Percentiles rank a stretch among this genome's conserved stretches.
These are phyloP conservation scores for Pseudopediastrum boryanum DNA, from an alignment of 139 green algal species.

Conservation along the genomic window DNA sequence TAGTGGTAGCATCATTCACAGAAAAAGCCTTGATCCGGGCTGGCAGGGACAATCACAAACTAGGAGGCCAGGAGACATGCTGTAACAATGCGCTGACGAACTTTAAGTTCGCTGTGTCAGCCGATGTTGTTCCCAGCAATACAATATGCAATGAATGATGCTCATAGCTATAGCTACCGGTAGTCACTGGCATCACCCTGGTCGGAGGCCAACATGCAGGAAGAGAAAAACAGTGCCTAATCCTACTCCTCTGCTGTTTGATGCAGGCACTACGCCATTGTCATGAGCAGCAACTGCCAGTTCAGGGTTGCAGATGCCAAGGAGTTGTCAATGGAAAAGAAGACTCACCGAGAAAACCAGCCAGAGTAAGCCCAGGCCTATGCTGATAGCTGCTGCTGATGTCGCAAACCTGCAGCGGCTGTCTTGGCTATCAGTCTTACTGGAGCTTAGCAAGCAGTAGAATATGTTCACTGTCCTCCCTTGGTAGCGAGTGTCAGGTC, in stretches of 20 bases:
- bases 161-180: too few species aligned
- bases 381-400: constrained; percentile 3
- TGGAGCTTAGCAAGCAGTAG: constrained; percentile 23
- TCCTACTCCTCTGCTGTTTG: background rate
- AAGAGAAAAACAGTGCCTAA: background rate
- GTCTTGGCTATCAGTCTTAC: background rate
- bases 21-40: too few species aligned
- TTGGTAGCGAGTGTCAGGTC: background rate
- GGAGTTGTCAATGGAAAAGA: background rate
- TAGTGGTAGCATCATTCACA: too few species aligned
- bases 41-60: too few species aligned
- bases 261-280: too few species aligned
- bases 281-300: too few species aligned
- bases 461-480: constrained; percentile 1
- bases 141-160: too few species aligned
- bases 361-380: constrained; percentile 24
- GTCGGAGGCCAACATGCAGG: background rate
- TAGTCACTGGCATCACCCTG: background rate
- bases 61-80: too few species aligned
- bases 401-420: constrained; percentile 18
- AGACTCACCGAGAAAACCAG: constrained; percentile 10
- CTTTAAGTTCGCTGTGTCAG: too few species aligned
- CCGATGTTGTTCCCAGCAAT: too few species aligned
- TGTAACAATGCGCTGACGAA: too few species aligned
- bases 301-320: too few species aligned